Evolutionary conservation across 257 asterid species (phyloP).

Genomic region (Verbascum thapsus): DNA sequence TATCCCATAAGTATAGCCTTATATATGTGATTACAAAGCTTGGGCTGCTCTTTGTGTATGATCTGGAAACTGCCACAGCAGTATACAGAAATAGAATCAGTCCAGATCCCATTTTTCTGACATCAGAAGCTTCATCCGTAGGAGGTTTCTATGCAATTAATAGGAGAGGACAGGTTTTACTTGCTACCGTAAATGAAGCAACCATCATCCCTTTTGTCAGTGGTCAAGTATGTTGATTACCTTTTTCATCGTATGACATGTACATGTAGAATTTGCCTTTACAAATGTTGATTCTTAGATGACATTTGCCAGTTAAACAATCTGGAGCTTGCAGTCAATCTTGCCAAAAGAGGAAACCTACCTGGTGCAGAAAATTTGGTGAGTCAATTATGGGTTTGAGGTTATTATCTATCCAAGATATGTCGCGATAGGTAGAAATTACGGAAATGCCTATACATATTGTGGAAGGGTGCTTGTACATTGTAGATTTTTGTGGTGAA

Average conservation of each 20-base stretch:
- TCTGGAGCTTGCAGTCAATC: slow-evolving; percentile 99
- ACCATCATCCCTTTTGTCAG: slow-evolving; percentile 93
- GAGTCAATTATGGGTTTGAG: slow-evolving; percentile 36
- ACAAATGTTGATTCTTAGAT: slow-evolving; percentile 18
- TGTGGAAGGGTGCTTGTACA: slow-evolving; percentile 24
- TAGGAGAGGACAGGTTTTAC: slow-evolving; percentile 96
- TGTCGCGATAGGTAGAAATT: slow-evolving; percentile 7
- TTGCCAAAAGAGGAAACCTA: slow-evolving; percentile 98
- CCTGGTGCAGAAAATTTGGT: slow-evolving; percentile 99
- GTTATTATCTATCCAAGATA: slow-evolving; percentile 16
- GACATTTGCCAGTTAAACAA: slow-evolving; percentile 73
- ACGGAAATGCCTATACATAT: slow-evolving; percentile 10
- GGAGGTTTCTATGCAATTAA: slow-evolving; percentile 98
- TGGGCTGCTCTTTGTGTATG: slow-evolving; percentile 98
- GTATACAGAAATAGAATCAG: slow-evolving; percentile 97
- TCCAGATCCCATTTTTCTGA: slow-evolving; percentile 95
- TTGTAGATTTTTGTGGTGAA: slow-evolving; percentile 15
- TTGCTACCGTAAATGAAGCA: slow-evolving; percentile 93
- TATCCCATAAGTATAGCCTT: slow-evolving; percentile 89
- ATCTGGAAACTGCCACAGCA: slow-evolving; percentile 93
- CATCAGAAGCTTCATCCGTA: slow-evolving; percentile 88
- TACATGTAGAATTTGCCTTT: background rate
- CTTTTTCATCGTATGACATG: slow-evolving; percentile 18
- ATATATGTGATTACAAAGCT: slow-evolving; percentile 95
- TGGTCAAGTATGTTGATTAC: slow-evolving; percentile 71